Percentiles rank a stretch among this genome's conserved stretches.
These are phyloP conservation scores for Pezicula radicicola DNA, from an alignment of 2,329 filamentous ascomycete genomes.

Conservation along the genomic window DNA sequence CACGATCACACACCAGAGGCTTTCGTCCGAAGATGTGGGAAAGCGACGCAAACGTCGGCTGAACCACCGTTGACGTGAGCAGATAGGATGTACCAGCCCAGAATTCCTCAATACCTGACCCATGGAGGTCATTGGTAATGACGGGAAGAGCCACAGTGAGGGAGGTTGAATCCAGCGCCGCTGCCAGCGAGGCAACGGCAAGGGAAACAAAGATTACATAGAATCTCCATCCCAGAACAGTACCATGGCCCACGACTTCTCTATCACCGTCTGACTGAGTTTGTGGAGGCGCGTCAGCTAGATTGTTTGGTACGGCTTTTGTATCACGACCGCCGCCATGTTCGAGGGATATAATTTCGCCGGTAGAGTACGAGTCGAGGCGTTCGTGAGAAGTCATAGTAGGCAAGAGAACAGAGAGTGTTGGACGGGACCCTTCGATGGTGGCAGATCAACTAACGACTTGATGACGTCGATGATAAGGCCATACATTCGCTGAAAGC, in stretches of 20 bases:
- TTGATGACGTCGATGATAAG: not conserved
- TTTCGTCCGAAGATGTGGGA: constrained; percentile 33
- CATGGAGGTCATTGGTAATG: constrained; percentile 43
- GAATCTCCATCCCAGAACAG: not conserved
- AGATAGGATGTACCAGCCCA: constrained; percentile 69
- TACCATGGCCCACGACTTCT: not conserved
- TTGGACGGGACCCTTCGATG: not conserved
- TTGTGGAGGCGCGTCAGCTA: not conserved
- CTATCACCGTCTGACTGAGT: not conserved
- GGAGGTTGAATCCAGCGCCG: constrained; percentile 60
- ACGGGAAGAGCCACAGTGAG: constrained; percentile 55
- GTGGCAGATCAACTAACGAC: not conserved
- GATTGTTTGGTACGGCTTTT: not conserved
- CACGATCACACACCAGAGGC: constrained; percentile 4
- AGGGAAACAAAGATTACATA: not conserved
- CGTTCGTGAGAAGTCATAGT: not conserved
- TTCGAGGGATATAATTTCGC: not conserved
- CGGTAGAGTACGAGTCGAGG: not conserved
- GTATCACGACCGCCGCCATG: not conserved
- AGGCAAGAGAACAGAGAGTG: not conserved
- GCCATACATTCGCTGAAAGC: too few species aligned
- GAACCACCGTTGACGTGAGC: constrained; percentile 56
- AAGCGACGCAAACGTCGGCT: constrained; percentile 37
- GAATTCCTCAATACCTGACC: constrained; percentile 56
- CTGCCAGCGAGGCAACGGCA: constrained; percentile 50